Percentiles rank a stretch among this genome's conserved stretches.
Evolutionary conservation across 1,284 basidiomycete species (phyloP).

Genomic region (Neonothopanus nambi): DNA sequence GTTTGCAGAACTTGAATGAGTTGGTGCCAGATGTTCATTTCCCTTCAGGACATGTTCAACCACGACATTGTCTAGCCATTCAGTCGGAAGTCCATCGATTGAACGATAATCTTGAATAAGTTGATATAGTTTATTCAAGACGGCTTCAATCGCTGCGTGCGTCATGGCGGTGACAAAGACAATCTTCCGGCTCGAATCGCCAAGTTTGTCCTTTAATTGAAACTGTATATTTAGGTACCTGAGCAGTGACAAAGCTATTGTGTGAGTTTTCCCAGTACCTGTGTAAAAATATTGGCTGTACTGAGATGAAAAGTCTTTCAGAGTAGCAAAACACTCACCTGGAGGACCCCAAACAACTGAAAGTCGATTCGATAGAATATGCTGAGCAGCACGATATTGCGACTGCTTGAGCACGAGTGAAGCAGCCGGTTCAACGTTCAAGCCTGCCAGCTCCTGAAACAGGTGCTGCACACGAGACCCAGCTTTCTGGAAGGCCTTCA

Average conservation of each 20-base stretch:
- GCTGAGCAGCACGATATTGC: conserved; percentile 42
- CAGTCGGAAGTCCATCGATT: conserved; percentile 34
- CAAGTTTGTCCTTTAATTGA: conserved; percentile 24
- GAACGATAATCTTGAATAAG: conserved; percentile 38
- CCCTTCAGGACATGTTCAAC: conserved; percentile 43
- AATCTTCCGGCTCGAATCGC: conserved; percentile 27
- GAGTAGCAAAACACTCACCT: conserved; percentile 27
- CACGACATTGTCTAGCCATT: conserved; percentile 40
- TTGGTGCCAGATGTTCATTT: conserved; percentile 36
- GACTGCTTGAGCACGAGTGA: conserved; percentile 43
- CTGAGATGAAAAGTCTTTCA: too few species aligned
- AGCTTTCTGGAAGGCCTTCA: conserved; percentile 23
- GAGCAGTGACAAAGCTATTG: conserved; percentile 44
- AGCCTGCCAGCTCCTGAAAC: conserved; percentile 36
- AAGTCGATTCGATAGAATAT: conserved; percentile 41
- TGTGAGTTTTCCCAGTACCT: conserved; percentile 55
- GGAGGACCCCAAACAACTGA: conserved; percentile 52
- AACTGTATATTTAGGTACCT: conserved; percentile 42
- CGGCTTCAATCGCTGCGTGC: conserved; percentile 50
- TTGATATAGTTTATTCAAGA: conserved; percentile 37
- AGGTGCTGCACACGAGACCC: conserved; percentile 37
- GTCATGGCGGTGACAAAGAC: conserved; percentile 51
- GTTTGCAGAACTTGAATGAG: conserved; percentile 18
- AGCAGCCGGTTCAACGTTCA: conserved; percentile 34
- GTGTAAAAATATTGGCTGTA: not conserved